A percentile compares a stretch with the other conserved stretches of the same genome.
Evolutionary conservation across 2,329 filamentous ascomycete genomes (phyloP).

Genomic region (Ascochyta lentis): DNA sequence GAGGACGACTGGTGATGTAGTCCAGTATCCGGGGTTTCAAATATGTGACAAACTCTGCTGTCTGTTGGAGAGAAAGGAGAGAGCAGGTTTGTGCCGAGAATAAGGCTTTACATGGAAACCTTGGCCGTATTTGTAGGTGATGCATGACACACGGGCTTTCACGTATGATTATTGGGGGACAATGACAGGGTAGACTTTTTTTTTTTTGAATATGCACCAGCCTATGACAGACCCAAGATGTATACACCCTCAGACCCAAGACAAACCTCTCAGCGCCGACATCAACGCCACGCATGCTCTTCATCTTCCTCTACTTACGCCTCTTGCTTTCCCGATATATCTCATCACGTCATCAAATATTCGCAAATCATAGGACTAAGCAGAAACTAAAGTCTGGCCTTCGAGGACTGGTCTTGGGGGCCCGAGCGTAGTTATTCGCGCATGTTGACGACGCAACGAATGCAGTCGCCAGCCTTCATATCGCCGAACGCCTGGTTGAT

Average conservation of each 20-base stretch:
- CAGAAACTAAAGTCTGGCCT: slow-evolving; percentile 3
- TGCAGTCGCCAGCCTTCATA: slow-evolving; percentile 97
- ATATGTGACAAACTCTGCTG: too few relatives aligned
- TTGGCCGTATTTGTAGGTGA: too few relatives aligned
- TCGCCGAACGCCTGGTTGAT: slow-evolving; percentile 91
- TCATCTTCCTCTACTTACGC: slow-evolving; percentile 1
- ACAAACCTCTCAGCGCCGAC: background rate
- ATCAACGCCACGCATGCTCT: slow-evolving; percentile 10
- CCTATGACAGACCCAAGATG: background rate
- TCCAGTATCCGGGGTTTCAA: too few relatives aligned
- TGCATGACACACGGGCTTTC: too few relatives aligned
- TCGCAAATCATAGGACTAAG: background rate
- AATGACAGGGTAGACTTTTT: background rate
- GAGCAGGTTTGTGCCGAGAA: too few relatives aligned
- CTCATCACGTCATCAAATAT: slow-evolving; percentile 1
- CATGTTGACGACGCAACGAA: slow-evolving; percentile 87
- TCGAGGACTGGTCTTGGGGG: slow-evolving; percentile 11
- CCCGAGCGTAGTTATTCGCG: slow-evolving; percentile 36
- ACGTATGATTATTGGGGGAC: too few relatives aligned
- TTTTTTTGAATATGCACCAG: background rate
- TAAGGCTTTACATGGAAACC: too few relatives aligned
- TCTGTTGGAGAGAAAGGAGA: too few relatives aligned
- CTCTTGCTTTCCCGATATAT: background rate
- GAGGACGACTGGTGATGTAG: too few relatives aligned
- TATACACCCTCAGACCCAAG: background rate